These are phyloP conservation scores for Saccharum spontaneum DNA, from an alignment of 176 grass and related monocot species.

Conservation along the genomic window DNA sequence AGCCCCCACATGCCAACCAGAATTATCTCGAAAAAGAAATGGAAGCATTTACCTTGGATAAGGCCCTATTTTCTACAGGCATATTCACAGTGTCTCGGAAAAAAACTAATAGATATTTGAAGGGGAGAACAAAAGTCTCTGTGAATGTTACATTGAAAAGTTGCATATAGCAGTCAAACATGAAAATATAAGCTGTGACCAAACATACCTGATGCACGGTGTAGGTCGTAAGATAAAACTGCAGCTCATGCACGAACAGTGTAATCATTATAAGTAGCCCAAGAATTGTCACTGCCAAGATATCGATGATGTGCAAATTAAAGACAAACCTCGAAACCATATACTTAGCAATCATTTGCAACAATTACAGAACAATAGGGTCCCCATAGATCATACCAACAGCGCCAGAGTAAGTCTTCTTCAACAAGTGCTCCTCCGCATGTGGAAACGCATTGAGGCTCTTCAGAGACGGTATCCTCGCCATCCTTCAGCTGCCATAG, in stretches of 20 bases:
- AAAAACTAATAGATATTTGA: neutral
- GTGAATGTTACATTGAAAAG: neutral
- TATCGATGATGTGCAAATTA: neutral
- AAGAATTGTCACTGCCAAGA: slow-evolving; percentile 70
- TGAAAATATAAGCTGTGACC: neutral
- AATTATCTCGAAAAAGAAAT: neutral
- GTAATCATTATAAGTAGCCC: slow-evolving; percentile 88
- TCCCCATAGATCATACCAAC: slow-evolving; percentile 61
- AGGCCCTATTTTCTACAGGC: neutral
- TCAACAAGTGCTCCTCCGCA: slow-evolving; percentile 84
- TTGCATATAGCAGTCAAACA: neutral
- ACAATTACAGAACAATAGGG: neutral
- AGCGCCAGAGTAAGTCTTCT: slow-evolving; percentile 93
- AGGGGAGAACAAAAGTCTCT: neutral
- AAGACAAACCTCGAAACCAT: neutral
- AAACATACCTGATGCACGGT: slow-evolving; percentile 76
- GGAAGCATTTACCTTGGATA: neutral
- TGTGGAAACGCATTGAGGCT: slow-evolving; percentile 96
- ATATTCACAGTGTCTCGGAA: neutral
- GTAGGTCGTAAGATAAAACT: slow-evolving; percentile 91
- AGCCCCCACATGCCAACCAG: neutral
- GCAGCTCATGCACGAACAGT: slow-evolving; percentile 76
- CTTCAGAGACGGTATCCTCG: slow-evolving; percentile 74
- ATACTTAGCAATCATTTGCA: neutral
- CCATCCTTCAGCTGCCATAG: slow-evolving; percentile 56